Percentiles rank a stretch among this genome's conserved stretches.
phyloP scores from a whole-genome alignment of 768 basidiomycete species.

The Naematelia aurantialba region DNA sequence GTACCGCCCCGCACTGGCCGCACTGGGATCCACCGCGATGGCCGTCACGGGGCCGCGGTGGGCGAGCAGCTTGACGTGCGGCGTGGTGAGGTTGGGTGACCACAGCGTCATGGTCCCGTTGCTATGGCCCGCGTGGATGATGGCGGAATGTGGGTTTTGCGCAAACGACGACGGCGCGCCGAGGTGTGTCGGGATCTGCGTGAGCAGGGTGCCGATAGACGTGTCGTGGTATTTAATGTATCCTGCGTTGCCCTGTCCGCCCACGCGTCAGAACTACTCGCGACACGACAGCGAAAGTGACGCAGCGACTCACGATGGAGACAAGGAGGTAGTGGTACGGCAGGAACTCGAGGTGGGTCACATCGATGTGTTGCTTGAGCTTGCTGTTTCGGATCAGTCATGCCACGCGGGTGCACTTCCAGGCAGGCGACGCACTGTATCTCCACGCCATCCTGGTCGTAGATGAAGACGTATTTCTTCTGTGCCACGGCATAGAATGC shows the following conservation, averaged over 20 bases:
- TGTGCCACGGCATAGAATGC: conserved; percentile 93
- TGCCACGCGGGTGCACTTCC: conserved; percentile 55
- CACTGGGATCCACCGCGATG: conserved; percentile 72
- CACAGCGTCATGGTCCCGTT: conserved; percentile 90
- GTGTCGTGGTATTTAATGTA: conserved; percentile 96
- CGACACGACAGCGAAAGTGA: too few species aligned
- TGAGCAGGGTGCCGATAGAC: conserved; percentile 80
- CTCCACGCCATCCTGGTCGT: conserved; percentile 90
- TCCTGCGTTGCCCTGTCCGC: conserved; percentile 69
- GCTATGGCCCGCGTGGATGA: conserved; percentile 89
- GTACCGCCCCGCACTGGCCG: conserved; percentile 70
- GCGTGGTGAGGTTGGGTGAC: conserved; percentile 90
- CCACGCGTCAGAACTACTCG: not conserved
- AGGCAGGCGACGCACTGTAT: conserved; percentile 66
- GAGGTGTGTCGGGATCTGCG: conserved; percentile 83
- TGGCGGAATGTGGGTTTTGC: conserved; percentile 88
- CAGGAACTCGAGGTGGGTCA: conserved; percentile 82
- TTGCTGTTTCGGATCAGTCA: conserved; percentile 32
- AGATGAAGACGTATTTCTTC: conserved; percentile 92
- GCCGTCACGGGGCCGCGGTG: conserved; percentile 82
- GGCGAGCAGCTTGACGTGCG: conserved; percentile 85
- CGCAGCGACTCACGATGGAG: conserved; percentile 61
- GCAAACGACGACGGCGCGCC: conserved; percentile 80
- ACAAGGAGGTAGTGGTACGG: conserved; percentile 94
- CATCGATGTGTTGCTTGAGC: conserved; percentile 62